phyloP scores from a whole-genome alignment of 2,329 filamentous ascomycete species.

The Paracamarosporium sp. region DNA sequence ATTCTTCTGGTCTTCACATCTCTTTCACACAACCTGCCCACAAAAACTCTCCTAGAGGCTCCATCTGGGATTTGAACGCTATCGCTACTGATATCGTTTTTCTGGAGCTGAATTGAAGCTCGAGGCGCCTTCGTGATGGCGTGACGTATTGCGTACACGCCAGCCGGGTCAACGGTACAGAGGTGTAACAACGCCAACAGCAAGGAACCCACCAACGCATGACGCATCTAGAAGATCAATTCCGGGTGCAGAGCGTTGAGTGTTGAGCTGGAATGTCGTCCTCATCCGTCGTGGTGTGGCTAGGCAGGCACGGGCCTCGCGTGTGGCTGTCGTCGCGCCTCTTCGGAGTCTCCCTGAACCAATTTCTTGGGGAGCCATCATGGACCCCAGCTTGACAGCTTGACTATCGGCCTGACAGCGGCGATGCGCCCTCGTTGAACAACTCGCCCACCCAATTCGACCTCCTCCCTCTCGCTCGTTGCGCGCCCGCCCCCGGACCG shows the following conservation, averaged over 20 bases:
- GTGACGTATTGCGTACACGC: neutral
- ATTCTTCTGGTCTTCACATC: no score
- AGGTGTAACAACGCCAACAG: neutral
- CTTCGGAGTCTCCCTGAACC: neutral
- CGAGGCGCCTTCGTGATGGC: neutral
- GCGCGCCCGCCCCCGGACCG: slow-evolving; percentile 11
- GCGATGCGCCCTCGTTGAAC: slow-evolving; percentile 8
- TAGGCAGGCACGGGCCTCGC: neutral
- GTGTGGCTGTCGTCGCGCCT: slow-evolving; percentile 2
- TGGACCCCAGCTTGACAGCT: slow-evolving; percentile 1
- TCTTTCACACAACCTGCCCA: no score
- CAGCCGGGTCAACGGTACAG: neutral
- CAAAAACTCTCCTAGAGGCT: no score
- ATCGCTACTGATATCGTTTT: no score
- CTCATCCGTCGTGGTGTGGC: neutral
- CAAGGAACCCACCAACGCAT: neutral
- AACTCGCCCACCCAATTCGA: slow-evolving; percentile 2
- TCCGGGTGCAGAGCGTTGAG: neutral
- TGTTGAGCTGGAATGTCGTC: neutral
- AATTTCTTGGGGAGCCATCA: slow-evolving; percentile 5
- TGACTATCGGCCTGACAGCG: slow-evolving; percentile 1
- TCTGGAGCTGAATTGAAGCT: no score
- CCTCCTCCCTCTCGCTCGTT: neutral
- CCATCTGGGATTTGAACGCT: no score
- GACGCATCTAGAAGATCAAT: neutral